Evolutionary conservation across 2,329 filamentous ascomycete genomes (phyloP).

Genomic region (Epichloe bromicola): DNA sequence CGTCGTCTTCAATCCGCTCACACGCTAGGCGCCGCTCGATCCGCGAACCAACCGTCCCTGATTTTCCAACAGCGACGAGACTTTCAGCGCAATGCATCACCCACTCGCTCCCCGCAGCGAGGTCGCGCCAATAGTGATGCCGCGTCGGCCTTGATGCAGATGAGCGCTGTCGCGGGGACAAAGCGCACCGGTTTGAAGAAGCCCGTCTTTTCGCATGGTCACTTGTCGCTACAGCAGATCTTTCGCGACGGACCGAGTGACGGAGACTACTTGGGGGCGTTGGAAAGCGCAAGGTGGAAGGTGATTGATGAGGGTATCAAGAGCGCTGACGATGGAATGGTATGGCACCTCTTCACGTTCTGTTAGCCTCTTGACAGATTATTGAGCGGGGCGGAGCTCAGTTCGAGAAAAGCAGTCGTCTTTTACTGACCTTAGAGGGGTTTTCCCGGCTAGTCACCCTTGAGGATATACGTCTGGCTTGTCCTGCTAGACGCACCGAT

Average conservation of each 20-base stretch:
- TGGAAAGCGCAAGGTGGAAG: conserved; percentile 60
- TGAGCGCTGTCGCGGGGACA: conserved; percentile 22
- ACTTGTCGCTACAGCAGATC: conserved; percentile 56
- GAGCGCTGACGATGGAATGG: conserved; percentile 71
- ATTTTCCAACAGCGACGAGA: conserved; percentile 50
- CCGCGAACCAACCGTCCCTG: conserved; percentile 37
- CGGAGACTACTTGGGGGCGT: conserved; percentile 51
- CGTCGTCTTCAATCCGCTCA: conserved; percentile 68
- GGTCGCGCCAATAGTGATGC: conserved; percentile 64
- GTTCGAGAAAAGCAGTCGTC: neutral
- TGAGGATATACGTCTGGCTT: conserved; percentile 93
- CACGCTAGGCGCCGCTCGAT: conserved; percentile 43
- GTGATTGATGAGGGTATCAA: conserved; percentile 66
- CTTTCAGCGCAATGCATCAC: conserved; percentile 25
- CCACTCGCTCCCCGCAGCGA: conserved; percentile 37
- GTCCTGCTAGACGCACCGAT: conserved; percentile 82
- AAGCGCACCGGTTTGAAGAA: conserved; percentile 28
- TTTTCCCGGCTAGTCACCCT: conserved; percentile 53
- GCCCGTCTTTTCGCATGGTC: conserved; percentile 36
- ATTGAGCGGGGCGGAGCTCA: neutral
- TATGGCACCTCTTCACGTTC: conserved; percentile 22
- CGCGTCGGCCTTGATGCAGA: conserved; percentile 26
- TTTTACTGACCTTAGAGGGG: neutral
- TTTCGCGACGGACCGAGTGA: conserved; percentile 68
- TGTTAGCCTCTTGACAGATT: neutral